These are phyloP conservation scores for Raddia distichophylla DNA, from an alignment of 176 grass and related monocot genomes.

Conservation along the genomic window DNA sequence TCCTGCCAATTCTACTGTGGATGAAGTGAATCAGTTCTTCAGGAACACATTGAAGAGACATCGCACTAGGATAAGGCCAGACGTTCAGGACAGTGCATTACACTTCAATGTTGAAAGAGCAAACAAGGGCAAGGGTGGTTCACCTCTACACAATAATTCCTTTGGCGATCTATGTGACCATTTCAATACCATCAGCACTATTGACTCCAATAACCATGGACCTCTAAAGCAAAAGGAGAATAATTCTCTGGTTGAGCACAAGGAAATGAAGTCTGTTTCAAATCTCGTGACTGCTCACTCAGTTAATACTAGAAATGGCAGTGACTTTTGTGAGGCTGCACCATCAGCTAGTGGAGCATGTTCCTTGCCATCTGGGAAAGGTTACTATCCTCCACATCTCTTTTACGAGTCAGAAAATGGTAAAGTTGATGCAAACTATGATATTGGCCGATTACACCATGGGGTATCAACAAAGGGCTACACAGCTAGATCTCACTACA, in stretches of 20 bases:
- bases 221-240: conserved; percentile 35
- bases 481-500: conserved; percentile 16
- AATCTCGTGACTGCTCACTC: conserved; percentile 27
- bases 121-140: conserved; percentile 5
- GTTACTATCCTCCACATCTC: conserved; percentile 30
- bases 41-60: conserved; percentile 73
- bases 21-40: conserved; percentile 81
- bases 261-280: conserved; percentile 27
- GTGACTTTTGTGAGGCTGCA: conserved; percentile 38
- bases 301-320: conserved; percentile 24
- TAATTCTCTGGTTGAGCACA: conserved; percentile 20
- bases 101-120: conserved; percentile 37
- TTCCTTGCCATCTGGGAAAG: conserved; percentile 43
- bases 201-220: conserved; percentile 23
- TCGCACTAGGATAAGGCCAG: conserved; percentile 48
- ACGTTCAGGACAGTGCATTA: conserved; percentile 37
- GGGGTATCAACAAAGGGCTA: conserved; percentile 14
- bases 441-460: conserved; percentile 1
- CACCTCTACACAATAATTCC: conserved; percentile 23
- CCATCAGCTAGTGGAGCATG: conserved; percentile 40
- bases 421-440: conserved; percentile 19
- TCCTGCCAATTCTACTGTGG: conserved; percentile 46
- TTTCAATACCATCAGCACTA: conserved; percentile 55
- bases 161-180: conserved; percentile 40
- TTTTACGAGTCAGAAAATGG: conserved; percentile 36